Base-by-base conservation (phyloP, 1,284 basidiomycete genomes). In the Trichosporon asahii region DNA sequence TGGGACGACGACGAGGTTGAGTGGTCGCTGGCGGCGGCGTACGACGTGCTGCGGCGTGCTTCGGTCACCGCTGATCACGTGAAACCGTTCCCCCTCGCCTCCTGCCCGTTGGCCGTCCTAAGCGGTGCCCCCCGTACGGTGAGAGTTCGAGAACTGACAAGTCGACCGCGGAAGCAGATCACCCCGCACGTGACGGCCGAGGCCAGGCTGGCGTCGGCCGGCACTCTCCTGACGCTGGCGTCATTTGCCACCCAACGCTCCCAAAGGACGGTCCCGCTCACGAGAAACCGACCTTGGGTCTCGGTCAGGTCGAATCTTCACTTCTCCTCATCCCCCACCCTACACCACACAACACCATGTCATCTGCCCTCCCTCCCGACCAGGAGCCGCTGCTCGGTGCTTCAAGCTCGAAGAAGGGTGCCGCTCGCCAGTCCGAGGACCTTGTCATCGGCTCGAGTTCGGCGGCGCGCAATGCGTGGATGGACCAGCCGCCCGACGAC, bases 401-500 rank as follows among this genome's bases (percentile, higher is more conserved):
- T 3, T 65, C 69, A 7, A 49, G 33, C 23, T 29, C 68, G 37
- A 63, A 66, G 60, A 69, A 72, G 70, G 64, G 66, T 66, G 46
- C 63, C 14, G 63, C 63, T 11, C 60, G 68, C 29, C 33, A 63
- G 31, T 60, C 65, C 15, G 33, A 40, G 12, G 68, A 69, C 65
- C 57, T 64, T 44, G 49, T 69, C 35, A 46, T 65, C 27, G 65
- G 57, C 29, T 40, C 57, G 29, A 53, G 31, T 25, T 29, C 57
- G 6, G 44, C 33, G 14, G 40, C 66, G 29, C 72, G 76, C 60
- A 80, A 80, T 60, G 80, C 81, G 6, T 82, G 80, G 81, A 80
- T 78, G 73, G 77, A 82, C 71, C 77, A 80, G 66, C 75, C 76
- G 8, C 71, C 76, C 27, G 76, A 76, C 15, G 80, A 81, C 67